Evolutionary conservation across 1,284 basidiomycete genomes (phyloP).

Genomic region (Ustilago esculenta): DNA sequence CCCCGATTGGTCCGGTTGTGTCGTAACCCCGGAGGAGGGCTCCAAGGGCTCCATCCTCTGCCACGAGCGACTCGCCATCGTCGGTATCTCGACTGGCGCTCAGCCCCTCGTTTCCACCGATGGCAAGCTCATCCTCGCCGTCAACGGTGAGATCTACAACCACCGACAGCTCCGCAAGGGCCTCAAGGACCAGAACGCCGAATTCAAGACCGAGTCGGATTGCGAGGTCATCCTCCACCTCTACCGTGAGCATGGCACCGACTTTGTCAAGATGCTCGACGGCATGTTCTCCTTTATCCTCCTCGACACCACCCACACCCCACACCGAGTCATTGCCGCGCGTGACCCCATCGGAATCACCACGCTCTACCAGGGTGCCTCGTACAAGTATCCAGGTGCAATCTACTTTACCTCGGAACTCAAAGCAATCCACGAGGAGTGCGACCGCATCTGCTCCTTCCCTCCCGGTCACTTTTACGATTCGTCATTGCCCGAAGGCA

Average conservation of each 20-base stretch:
- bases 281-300: conserved; percentile 99
- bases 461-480: conserved; percentile 87
- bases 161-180: conserved; percentile 82
- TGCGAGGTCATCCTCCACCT: conserved; percentile 90
- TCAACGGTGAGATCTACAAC: conserved; percentile 99
- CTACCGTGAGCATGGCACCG: conserved; percentile 67
- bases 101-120: conserved; percentile 92
- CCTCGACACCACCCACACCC: conserved; percentile 88
- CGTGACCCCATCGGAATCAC: conserved; percentile 98
- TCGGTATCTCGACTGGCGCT: conserved; percentile 97
- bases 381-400: conserved; percentile 82
- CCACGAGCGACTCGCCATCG: conserved; percentile 81
- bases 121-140: conserved; percentile 84
- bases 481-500: conserved; percentile 58
- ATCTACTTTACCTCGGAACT: conserved; percentile 96
- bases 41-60: conserved; percentile 66
- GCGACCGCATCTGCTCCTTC: conserved; percentile 93
- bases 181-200: conserved; percentile 73
- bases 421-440: conserved; percentile 90
- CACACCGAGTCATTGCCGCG: conserved; percentile 90
- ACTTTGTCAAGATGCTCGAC: conserved; percentile 75
- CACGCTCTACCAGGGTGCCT: conserved; percentile 95
- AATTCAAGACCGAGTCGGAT: conserved; percentile 97
- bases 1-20: conserved; percentile 66
- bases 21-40: conserved; percentile 56